Evolutionary conservation across 1,139 yeast genomes (phyloP), one percentile per base, ranked within the genome.

Genomic region (Kodamaea fungicola): DNA sequence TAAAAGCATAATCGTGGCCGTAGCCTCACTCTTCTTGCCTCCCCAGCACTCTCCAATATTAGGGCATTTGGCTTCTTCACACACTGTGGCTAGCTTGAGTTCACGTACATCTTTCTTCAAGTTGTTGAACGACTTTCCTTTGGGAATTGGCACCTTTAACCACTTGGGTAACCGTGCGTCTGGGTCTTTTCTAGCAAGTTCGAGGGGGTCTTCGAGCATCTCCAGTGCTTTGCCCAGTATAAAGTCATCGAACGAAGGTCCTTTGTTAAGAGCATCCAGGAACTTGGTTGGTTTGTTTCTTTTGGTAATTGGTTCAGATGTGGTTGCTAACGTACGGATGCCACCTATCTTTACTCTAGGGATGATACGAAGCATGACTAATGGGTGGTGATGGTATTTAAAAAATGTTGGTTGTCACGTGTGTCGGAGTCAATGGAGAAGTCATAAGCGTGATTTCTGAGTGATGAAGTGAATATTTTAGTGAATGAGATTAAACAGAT

Each of bases 1-100:
- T 74, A 94, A 74, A 46, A 94, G 71, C 99, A 94, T 94, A 52
- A 94, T 92, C 3, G 99, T 94, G 5, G 98, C 98, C 3, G 99
- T 94, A n/a, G 98, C 97, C 53, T 87, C 94, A 6, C 90, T 76
- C 61, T 89, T 89, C 54, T 83, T 80, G 25, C 98, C 98, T 38
- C 98, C 97, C 99, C 99, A 94, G 64, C 99, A 94, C 61, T 94
- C 99, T 36, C 97, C 97, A 43, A 94, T 94, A 59, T 94, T 94
- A 12, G 99, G 99, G 64, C 99, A 94, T 55, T 92, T 83, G 7
- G 98, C 98, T 56, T 92, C 98, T 60, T 92, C 97, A 64, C 99
- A 94, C 23, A 94, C 99, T 0, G 98, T 90, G 29, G 96, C 85
- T 39, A 94, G 69, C 46, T 88, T 88, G 44, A 94, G 67, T 44